A percentile compares a stretch with the other conserved stretches of the same genome.
phyloP scores from a whole-genome alignment of 495 filamentous ascomycete genomes.

The Lophiotrema nucula region DNA sequence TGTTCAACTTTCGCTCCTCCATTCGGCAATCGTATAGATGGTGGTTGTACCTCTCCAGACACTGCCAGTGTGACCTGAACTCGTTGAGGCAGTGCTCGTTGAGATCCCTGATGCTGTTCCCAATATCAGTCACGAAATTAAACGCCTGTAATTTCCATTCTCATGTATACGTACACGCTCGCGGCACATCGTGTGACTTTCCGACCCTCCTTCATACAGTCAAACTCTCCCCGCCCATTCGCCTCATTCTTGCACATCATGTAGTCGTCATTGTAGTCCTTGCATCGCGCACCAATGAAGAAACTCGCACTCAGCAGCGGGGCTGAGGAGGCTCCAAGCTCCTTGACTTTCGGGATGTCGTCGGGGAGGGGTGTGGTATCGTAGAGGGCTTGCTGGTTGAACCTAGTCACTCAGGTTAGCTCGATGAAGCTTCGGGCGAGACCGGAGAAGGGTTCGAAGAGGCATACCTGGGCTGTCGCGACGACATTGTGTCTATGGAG shows the following conservation, averaged over 20 bases:
- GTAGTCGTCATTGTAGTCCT: constrained; percentile 94
- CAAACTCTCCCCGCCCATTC: constrained; percentile 81
- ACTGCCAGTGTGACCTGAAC: constrained; percentile 92
- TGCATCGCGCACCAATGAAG: constrained; percentile 96
- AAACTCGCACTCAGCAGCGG: constrained; percentile 89
- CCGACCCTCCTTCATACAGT: constrained; percentile 92
- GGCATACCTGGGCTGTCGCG: constrained; percentile 44
- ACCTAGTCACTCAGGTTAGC: too few species aligned
- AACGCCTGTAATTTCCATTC: not conserved
- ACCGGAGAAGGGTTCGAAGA: not conserved
- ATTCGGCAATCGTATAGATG: constrained; percentile 86
- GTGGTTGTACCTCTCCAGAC: constrained; percentile 96
- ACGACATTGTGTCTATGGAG: constrained; percentile 39
- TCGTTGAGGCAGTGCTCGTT: constrained; percentile 89
- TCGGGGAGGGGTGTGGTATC: constrained; percentile 94
- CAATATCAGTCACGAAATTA: constrained; percentile 8
- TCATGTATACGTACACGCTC: constrained; percentile 78
- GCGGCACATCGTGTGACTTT: constrained; percentile 94
- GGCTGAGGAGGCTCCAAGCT: constrained; percentile 87
- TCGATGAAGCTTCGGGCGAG: constrained; percentile 31
- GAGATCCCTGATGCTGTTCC: constrained; percentile 79
- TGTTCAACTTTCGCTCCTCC: constrained; percentile 77
- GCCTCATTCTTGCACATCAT: constrained; percentile 98
- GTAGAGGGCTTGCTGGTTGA: constrained; percentile 87
- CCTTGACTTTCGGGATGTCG: constrained; percentile 83